These are phyloP conservation scores for Coniochaeta hoffmannii DNA, from an alignment of 2,329 filamentous ascomycete species.

Conservation along the genomic window DNA sequence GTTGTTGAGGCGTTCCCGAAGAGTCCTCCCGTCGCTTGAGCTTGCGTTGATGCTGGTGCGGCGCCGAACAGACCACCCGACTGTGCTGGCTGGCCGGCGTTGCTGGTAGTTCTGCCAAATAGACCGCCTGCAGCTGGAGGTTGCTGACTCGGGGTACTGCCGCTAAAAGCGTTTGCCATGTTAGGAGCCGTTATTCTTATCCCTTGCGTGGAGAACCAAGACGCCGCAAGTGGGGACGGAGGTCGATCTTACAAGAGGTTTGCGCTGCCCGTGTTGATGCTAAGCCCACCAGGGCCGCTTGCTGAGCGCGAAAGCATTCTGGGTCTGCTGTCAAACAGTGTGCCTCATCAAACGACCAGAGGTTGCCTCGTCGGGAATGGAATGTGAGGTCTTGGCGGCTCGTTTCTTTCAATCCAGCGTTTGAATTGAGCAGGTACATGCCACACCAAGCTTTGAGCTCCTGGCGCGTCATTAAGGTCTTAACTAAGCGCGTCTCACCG, in stretches of 20 bases:
- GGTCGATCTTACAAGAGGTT: slow-evolving; percentile 42
- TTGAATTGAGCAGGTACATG: background rate
- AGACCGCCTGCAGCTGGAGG: slow-evolving; percentile 24
- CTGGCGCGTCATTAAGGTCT: slow-evolving; percentile 1
- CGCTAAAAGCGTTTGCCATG: slow-evolving; percentile 3
- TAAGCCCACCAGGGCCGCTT: slow-evolving; percentile 52
- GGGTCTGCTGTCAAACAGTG: background rate
- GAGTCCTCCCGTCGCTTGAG: slow-evolving; percentile 21
- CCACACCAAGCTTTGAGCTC: background rate
- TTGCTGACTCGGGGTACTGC: slow-evolving; percentile 19
- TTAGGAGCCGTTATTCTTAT: background rate
- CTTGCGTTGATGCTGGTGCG: slow-evolving; percentile 17
- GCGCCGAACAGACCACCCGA: slow-evolving; percentile 22
- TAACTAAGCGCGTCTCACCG: background rate
- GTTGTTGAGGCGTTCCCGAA: slow-evolving; percentile 12
- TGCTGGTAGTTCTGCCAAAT: slow-evolving; percentile 19
- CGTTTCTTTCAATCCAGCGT: background rate
- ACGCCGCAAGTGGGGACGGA: slow-evolving; percentile 10
- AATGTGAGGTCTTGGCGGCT: background rate
- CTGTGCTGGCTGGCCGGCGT: slow-evolving; percentile 16
- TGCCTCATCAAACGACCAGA: background rate
- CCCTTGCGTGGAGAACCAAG: slow-evolving; percentile 1
- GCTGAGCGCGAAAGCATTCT: slow-evolving; percentile 37
- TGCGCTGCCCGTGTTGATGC: slow-evolving; percentile 56
- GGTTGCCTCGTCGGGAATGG: background rate